A percentile compares a stretch with the other conserved stretches of the same genome.
These are phyloP conservation scores for Plasmodium falciparum DNA, from an alignment of 169 alveolate genomes.

Conservation along the genomic window DNA sequence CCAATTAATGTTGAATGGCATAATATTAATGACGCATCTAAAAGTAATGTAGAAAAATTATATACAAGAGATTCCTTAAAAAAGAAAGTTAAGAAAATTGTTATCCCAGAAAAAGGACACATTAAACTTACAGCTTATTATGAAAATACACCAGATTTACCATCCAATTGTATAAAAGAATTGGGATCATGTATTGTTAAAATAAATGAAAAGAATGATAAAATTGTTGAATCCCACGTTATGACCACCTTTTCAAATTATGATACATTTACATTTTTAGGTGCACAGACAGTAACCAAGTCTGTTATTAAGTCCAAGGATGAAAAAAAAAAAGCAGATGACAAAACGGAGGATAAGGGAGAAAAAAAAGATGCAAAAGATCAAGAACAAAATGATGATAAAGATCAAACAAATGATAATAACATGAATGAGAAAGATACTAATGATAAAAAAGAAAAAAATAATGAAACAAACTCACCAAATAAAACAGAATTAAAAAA, in stretches of 20 bases:
- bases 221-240: constrained; percentile 71
- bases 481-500: constrained; percentile 58
- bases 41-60: constrained; percentile 21
- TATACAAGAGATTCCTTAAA: constrained; percentile 51
- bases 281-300: constrained; percentile 47
- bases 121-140: constrained; percentile 77
- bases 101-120: constrained; percentile 70
- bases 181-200: constrained; percentile 82
- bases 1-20: constrained; percentile 78
- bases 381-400: constrained; percentile 21
- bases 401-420: constrained; percentile 31
- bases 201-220: constrained; percentile 76
- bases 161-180: constrained; percentile 75
- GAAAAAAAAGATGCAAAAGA: constrained; percentile 10
- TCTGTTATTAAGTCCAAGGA: constrained; percentile 53
- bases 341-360: constrained; percentile 17
- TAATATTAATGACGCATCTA: constrained; percentile 34
- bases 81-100: constrained; percentile 42
- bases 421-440: constrained; percentile 11
- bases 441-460: not conserved
- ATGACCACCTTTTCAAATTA: constrained; percentile 61
- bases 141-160: constrained; percentile 68
- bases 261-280: constrained; percentile 66
- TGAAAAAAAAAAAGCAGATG: constrained; percentile 45
- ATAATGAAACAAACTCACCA: not conserved